These are phyloP conservation scores for Besnoitia besnoiti DNA, from an alignment of 169 alveolate species.

Conservation along the genomic window DNA sequence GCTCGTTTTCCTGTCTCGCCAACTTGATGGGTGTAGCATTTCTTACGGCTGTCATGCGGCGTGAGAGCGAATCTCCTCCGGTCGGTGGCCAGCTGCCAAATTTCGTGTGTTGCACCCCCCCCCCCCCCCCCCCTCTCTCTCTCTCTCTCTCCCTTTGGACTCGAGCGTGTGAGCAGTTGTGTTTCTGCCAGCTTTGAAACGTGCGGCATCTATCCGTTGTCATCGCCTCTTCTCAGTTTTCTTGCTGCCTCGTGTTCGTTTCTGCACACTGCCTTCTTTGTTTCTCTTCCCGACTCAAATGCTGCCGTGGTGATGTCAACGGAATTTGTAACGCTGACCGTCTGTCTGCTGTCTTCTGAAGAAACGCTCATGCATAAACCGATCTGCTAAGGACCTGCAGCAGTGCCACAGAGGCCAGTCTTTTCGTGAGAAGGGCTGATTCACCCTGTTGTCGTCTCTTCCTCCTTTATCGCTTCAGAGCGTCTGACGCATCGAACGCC, in stretches of 20 bases:
- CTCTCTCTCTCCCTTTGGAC: too few relatives aligned
- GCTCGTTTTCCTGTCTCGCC: too few relatives aligned
- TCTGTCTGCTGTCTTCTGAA: constrained; percentile 1
- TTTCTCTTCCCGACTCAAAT: background rate
- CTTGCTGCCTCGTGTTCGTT: too few relatives aligned
- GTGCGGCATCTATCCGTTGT: background rate
- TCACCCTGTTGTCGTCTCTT: too few relatives aligned
- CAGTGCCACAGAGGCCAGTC: too few relatives aligned
- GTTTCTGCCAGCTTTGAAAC: background rate
- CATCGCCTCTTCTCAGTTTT: background rate
- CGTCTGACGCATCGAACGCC: too few relatives aligned
- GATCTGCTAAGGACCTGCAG: background rate
- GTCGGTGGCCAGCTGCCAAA: background rate
- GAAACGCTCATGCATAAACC: background rate
- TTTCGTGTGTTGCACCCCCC: background rate
- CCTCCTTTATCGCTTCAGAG: too few relatives aligned
- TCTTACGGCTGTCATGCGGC: background rate
- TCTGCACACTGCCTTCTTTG: background rate
- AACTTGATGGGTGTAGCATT: background rate
- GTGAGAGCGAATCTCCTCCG: background rate
- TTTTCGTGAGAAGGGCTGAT: too few relatives aligned
- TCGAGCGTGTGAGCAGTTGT: background rate
- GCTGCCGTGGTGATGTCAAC: background rate
- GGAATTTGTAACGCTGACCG: background rate
- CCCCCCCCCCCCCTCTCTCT: too few relatives aligned